Conservation (phyloP, 1,139 yeast species). For the Pichia sp. region DNA sequence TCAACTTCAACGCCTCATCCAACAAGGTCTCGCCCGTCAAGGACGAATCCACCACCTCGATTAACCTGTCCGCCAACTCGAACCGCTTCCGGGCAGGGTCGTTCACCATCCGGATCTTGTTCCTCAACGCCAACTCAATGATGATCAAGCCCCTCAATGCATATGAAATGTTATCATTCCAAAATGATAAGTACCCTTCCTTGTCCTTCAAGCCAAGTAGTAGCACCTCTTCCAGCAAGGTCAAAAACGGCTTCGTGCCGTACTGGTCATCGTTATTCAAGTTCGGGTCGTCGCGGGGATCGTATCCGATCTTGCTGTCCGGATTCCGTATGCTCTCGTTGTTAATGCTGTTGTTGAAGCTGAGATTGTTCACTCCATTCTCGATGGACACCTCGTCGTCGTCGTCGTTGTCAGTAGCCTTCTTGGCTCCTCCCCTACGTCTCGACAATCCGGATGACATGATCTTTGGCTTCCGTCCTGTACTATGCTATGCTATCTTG, state of each 20-base stretch:
- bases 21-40: conserved; percentile 93
- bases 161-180: conserved; percentile 97
- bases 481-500: not conserved
- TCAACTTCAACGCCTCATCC: conserved; percentile 88
- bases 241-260: conserved; percentile 61
- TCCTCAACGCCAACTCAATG: conserved; percentile 87
- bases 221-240: conserved; percentile 94
- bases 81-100: conserved; percentile 92
- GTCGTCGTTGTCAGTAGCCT: conserved; percentile 8
- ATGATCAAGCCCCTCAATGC: conserved; percentile 93
- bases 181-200: conserved; percentile 92
- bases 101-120: conserved; percentile 80
- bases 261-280: conserved; percentile 40
- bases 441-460: conserved; percentile 39
- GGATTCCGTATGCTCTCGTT: conserved; percentile 18
- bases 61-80: conserved; percentile 78
- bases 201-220: conserved; percentile 90
- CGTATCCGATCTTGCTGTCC: conserved; percentile 70
- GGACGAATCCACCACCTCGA: conserved; percentile 80
- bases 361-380: conserved; percentile 10
- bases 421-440: conserved; percentile 33
- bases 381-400: conserved; percentile 9
- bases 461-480: not conserved
- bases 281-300: conserved; percentile 61
- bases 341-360: conserved; percentile 9